phyloP scores from a whole-genome alignment of 2,329 filamentous ascomycete species.

The Coniochaeta pulveracea region DNA sequence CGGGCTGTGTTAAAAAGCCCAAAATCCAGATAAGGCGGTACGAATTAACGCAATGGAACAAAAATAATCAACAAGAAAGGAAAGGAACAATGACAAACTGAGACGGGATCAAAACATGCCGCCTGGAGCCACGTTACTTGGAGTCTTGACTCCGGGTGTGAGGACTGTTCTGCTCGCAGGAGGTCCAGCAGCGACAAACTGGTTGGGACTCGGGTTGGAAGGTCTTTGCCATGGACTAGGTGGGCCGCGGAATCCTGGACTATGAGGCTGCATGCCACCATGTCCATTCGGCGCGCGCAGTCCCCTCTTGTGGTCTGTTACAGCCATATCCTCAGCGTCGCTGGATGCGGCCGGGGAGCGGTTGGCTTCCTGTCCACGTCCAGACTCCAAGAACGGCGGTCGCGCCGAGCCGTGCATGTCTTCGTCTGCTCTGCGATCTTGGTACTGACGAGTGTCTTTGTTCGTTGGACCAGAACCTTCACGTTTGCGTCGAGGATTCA shows the following conservation, averaged over 20 bases:
- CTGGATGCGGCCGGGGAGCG: conserved; percentile 6
- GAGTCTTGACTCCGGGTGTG: conserved; percentile 15
- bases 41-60: neutral
- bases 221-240: conserved; percentile 10
- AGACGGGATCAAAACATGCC: conserved; percentile 19
- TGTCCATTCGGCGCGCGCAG: conserved; percentile 28
- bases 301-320: conserved; percentile 24
- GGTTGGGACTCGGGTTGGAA: conserved; percentile 12
- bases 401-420: neutral
- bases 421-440: no score
- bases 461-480: conserved; percentile 20
- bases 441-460: neutral
- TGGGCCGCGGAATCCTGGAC: neutral
- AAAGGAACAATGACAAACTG: neutral
- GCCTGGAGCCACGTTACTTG: conserved; percentile 18
- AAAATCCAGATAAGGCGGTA: neutral
- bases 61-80: neutral
- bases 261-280: conserved; percentile 17
- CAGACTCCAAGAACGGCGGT: neutral
- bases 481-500: conserved; percentile 42
- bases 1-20: neutral
- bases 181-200: conserved; percentile 18
- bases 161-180: conserved; percentile 22
- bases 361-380: neutral
- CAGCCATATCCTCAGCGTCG: conserved; percentile 27